Percentiles rank a stretch among this genome's conserved stretches.
phyloP scores from a whole-genome alignment of 148 eudicot genomes.

The Chenopodium album region DNA sequence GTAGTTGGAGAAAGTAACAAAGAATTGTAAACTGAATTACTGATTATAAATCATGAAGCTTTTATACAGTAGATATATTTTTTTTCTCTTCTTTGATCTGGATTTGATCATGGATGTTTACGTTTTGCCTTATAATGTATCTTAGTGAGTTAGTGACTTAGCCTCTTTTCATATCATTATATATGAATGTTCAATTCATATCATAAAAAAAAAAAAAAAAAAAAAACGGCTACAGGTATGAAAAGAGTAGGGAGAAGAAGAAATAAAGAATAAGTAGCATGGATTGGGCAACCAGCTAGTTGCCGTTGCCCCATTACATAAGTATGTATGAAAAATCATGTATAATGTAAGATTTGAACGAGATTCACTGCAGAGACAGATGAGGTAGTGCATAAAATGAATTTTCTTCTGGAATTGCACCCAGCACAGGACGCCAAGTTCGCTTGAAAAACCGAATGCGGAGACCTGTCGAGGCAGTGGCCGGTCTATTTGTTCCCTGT shows the following conservation, averaged over 20 bases:
- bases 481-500: conserved; percentile 3
- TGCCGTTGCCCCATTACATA: neutral
- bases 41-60: too few relatives aligned
- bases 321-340: neutral
- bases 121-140: too few relatives aligned
- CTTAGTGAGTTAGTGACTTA: too few relatives aligned
- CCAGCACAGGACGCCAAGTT: conserved; percentile 27
- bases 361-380: neutral
- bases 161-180: too few relatives aligned
- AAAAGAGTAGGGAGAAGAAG: neutral
- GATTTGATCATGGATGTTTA: too few relatives aligned
- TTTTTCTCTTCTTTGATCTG: too few relatives aligned
- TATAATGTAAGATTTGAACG: neutral
- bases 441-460: conserved; percentile 22
- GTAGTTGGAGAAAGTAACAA: neutral
- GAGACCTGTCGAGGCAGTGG: conserved; percentile 10
- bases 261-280: neutral
- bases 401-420: conserved; percentile 25
- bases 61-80: too few relatives aligned
- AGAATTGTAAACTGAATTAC: too few relatives aligned
- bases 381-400: conserved; percentile 1
- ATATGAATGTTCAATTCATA: too few relatives aligned
- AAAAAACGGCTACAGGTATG: neutral
- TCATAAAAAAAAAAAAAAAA: too few relatives aligned
- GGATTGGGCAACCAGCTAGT: neutral